These are phyloP conservation scores for Dittrichia graveolens DNA, from an alignment of 129 eudicot genomes.

Conservation along the genomic window DNA sequence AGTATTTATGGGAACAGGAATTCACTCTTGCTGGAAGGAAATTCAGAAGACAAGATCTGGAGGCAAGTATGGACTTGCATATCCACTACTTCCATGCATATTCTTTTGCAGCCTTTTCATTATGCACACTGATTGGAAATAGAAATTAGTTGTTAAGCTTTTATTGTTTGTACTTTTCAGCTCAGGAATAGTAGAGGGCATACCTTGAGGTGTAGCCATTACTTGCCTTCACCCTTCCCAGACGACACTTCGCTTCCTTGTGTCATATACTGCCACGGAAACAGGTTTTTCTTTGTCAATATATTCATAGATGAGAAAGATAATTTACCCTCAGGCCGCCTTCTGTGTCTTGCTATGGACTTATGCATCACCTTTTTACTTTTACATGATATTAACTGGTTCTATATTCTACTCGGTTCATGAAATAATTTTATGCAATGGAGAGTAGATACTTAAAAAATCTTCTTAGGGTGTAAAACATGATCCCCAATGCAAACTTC, in stretches of 20 bases:
- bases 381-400: no score
- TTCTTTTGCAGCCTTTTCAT: background rate
- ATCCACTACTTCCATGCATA: background rate
- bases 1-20: constrained; percentile 80
- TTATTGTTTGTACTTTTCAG: constrained; percentile 51
- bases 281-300: constrained; percentile 54
- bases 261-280: constrained; percentile 98
- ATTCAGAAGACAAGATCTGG: constrained; percentile 83
- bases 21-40: constrained; percentile 81
- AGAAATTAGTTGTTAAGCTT: background rate
- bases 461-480: no score
- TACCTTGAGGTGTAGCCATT: constrained; percentile 78
- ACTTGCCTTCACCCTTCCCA: constrained; percentile 71
- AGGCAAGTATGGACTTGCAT: constrained; percentile 74
- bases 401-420: no score
- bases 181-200: constrained; percentile 82
- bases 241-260: constrained; percentile 74
- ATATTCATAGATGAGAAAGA: background rate
- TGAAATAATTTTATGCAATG: no score
- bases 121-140: background rate
- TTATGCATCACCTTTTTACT: no score
- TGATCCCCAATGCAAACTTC: no score
- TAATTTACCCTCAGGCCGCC: no score
- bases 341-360: no score
- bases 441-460: no score